Base-by-base conservation (phyloP, 116 monocot genomes). In the Iris pallida region DNA sequence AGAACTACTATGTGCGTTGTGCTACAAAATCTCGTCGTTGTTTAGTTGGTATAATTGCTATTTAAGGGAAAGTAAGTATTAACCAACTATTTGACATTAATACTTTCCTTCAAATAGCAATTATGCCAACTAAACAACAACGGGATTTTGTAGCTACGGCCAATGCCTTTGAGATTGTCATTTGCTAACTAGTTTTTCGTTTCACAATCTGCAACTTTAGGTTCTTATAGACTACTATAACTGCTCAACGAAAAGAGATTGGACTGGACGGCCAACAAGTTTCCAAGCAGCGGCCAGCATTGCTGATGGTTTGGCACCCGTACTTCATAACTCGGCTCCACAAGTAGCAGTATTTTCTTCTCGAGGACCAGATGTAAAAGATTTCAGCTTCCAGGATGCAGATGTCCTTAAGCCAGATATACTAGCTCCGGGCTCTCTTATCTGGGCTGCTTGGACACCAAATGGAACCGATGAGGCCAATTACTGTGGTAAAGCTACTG, bases 391-490 rank as follows among this genome's bases (percentile, higher is more conserved):
- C 77, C 82, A 89, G 73, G 96, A 96, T 81, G 92, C 96, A 11
- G 96, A 96, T 79, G 83, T 96, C 56, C 91, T 96, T n/a, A 96
- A 96, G 64, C 96, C 96, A 11, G 96, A 96, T 66, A 89, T 96
- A 65, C 70, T 96, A 41, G 96, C 96, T 66, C 96, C 96, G 17
- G 96, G 96, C n/a, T 75, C 73, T 74, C 89, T 91, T 48, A 96
- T 96, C 53, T 96, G 96, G 96, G 83, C 96, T 75, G 96, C 92
- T n/a, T 96, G 96, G 96, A 68, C 96, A 42, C 96, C 92, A 66
- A 89, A 96, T 73, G 96, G 96, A 68, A 96, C 92, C 43, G 96
- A 96, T 73, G 92, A 96, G 52, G 86, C 87, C 41, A 83, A 96
- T 71, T 96, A 87, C 59, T 58, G 71, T 16, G 96, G 96, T 96